Base-by-base conservation (phyloP, 1,284 basidiomycete genomes). In the Sporisorium reilianum region DNA sequence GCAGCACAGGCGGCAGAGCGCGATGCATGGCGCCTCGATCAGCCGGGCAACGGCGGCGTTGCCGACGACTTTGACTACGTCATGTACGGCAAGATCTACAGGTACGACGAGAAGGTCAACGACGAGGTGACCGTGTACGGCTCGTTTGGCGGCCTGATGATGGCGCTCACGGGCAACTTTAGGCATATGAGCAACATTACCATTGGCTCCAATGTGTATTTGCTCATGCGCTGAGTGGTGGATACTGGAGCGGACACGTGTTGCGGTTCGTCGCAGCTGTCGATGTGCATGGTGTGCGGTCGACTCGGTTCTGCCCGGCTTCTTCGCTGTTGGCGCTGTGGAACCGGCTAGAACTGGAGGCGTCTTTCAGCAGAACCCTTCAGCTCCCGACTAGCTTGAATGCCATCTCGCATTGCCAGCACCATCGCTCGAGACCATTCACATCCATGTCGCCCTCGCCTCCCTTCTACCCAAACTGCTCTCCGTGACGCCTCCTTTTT, bases 71-170 rank as follows among this genome's bases (percentile, higher is more conserved):
- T 94, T 81, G 96, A 98, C 84, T 99, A 99, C 87, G 96, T 99
- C 75, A 97, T 98, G 95, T 95, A 94, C 85, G 96, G 96, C 46
- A 98, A 97, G 90, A 92, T 99, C 50, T 99, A 99, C 88, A 94
- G 95, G 85, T 97, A 97, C 85, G 96, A 99, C 85, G 91, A 93
- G 28, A 92, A 91, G 74, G 90, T 90, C 23, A 89, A 90, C 42
- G 93, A 94, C 77, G 89, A 90, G 79, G 93, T 95, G 55, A 97
- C 95, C 30, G 95, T 92, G 32, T 99, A 98, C 84, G 91, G 92
- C 50, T 97, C 94, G 5, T 99, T 97, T 77, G 96, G 96, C 46
- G 96, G 96, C n/a, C 88, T 99, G 28, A 88, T 99, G 51, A 92
- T 99, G 91, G 95, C 96, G 2, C 87, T 99, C 63, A 92, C 94